Base-by-base conservation (phyloP, 768 basidiomycete genomes). In the Mycena belliarum region DNA sequence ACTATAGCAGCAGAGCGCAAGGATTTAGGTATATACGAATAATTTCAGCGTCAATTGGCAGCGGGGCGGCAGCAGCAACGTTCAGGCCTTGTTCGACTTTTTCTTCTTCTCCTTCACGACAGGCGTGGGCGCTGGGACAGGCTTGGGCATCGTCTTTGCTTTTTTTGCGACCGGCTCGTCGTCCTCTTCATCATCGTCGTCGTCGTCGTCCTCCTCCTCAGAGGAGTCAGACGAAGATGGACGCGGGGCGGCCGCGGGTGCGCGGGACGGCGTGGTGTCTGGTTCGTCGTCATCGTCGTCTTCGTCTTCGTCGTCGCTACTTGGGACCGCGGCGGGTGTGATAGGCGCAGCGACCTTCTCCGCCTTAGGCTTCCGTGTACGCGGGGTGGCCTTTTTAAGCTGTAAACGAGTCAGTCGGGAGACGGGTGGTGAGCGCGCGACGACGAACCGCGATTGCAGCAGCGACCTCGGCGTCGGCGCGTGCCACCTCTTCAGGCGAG, bases 401-500 rank as follows among this genome's bases (percentile, higher is more conserved):
- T 75, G 53, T 23, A 29, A n/a, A n/a, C n/a, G n/a, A n/a, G n/a
- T n/a, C n/a, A n/a, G n/a, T n/a, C n/a, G n/a, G n/a, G n/a, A n/a
- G n/a, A n/a, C n/a, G n/a, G n/a, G n/a, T n/a, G n/a, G n/a, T n/a
- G n/a, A n/a, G n/a, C n/a, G 32, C 32, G 23, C 29, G 12, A 12
- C 7, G 7, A 70, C 75, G 54, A 61, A 79, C 77, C 35, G 73
- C 72, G 52, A 65, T 59, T 18, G 73, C 77, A 42, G 75, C 79
- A 21, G 77, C 78, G 12, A 69, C 68, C 25, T 80, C 75, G 40
- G 74, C 76, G 40, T 77, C 78, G 26, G 76, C 80, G 50, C 78
- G 77, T 51, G 75, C 75, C 33, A 79, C 73, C 57, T 82, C 77
- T 51, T 79, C 79, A 14, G 75, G 76, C 8, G 81, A 75, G 52